Evolutionary conservation across 202 grass and related monocot genomes (phyloP).

Genomic region (Tripidium arundinaceum): DNA sequence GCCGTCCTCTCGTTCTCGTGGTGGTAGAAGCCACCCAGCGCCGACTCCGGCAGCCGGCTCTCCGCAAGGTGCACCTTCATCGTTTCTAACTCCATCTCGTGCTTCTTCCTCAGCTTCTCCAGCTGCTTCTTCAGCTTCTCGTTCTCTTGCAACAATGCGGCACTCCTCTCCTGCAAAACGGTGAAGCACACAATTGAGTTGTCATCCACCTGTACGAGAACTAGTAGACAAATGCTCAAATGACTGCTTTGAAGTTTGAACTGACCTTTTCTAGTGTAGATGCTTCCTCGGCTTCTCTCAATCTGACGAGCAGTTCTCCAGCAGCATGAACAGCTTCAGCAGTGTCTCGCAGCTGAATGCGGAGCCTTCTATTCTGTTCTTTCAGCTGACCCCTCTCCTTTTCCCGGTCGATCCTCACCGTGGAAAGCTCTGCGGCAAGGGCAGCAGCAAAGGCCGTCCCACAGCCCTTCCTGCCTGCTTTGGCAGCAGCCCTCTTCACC

Average conservation of each 20-base stretch:
- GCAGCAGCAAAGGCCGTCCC: constrained; percentile 86
- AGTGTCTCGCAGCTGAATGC: constrained; percentile 87
- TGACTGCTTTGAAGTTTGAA: neutral
- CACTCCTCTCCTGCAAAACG: constrained; percentile 52
- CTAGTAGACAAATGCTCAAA: neutral
- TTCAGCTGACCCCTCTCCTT: constrained; percentile 77
- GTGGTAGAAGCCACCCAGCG: constrained; percentile 58
- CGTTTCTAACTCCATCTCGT: constrained; percentile 77
- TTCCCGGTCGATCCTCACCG: constrained; percentile 83
- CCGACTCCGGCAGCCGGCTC: constrained; percentile 84
- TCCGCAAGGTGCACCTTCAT: constrained; percentile 94
- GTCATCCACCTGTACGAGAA: neutral
- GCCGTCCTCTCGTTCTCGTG: neutral
- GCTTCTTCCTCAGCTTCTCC: constrained; percentile 86
- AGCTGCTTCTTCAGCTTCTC: constrained; percentile 80
- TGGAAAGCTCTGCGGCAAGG: constrained; percentile 87
- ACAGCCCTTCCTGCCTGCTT: constrained; percentile 79
- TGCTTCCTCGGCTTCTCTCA: constrained; percentile 85
- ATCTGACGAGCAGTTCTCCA: constrained; percentile 80
- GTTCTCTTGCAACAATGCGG: constrained; percentile 57
- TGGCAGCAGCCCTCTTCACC: constrained; percentile 79
- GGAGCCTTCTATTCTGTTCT: constrained; percentile 94
- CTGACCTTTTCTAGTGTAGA: constrained; percentile 58
- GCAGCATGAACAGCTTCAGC: constrained; percentile 97
- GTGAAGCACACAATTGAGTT: neutral